Evolutionary conservation across 768 basidiomycete genomes (phyloP), one percentile per base, ranked within the genome.

Genomic region (Boletus coccyginus): DNA sequence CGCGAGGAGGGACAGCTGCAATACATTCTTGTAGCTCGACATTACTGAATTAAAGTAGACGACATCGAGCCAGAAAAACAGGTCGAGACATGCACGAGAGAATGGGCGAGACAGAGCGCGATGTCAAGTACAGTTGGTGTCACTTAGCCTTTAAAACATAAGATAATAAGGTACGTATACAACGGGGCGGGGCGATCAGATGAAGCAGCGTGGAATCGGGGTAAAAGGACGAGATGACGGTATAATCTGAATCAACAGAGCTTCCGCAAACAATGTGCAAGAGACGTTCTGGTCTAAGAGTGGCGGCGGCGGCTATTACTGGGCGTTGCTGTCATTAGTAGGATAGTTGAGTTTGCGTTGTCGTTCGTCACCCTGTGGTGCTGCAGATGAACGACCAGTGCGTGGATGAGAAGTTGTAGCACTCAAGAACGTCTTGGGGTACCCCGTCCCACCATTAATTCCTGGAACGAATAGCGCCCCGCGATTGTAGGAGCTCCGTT

Each of bases 401-500:
- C 64, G 60, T 49, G 63, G 62, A 14, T 69, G 57, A 29, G 62
- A 36, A 13, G 56, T 29, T 44, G 60, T 47, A 2, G 65, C 62
- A 17, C 65, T 70, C 47, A 69, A 50, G 52, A 71, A 72, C 27
- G 69, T 62, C 56, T 60, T 72, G 42, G 66, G 56, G 41, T 72
- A 63, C 9, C 61, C 60, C 12, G 66, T 53, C 19, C 64, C 67
- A 19, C 61, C 59, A 19, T 45, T 65, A 29, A 69, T 64, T 16
- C 78, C 77, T 38, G 83, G 82, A 33, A 84, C 84, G 63, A 81
- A 91, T 42, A 92, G 70, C 33, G 86, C 84, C 3, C 87, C 88
- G 39, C 88, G 83, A 64, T 90, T 92, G 61, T 82, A 80, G 11
- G 85, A 86, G 64, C 88, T 90, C n/a, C 90, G 81, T 71, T 92